Evolutionary conservation across 345 rosid genomes (phyloP), one percentile per base, ranked within the genome.

Genomic region (Salix exigua): DNA sequence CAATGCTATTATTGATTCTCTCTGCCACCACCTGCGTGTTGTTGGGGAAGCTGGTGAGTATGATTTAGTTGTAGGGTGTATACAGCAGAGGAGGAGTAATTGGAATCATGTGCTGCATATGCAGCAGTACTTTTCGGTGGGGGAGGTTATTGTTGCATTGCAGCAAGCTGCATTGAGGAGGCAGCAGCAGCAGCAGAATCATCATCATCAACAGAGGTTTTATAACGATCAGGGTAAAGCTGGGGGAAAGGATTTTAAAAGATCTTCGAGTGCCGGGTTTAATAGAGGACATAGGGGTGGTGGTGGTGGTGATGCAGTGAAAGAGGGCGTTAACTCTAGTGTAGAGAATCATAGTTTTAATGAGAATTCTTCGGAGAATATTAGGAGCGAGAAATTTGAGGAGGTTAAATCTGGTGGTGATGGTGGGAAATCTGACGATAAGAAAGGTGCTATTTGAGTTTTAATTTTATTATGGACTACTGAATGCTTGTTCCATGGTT

Each of bases 81-180:
- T 96, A 75, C 88, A 90, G 73, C 94, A 91, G 77, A 88, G 99
- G 88, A 89, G 97, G 80, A 76, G 85, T 77, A 84, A 81, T 81
- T 96, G 99, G 99, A 86, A 78, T 73, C 85, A 89, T 0, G 94
- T 91, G 83, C 87, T 92, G 23, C 84, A 85, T 88, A 83, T 96
- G 95, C 97, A 94, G 86, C 99, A 90, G 68, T 92, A 85, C 76
- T 90, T 77, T 70, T 81, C 99, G 0, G 80, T 90, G 10, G 80
- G 82, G 0, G 98, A 94, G 68, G 89, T 96, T 51, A 53, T 79
- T 25, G 68, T 85, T 33, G 80, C 89, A 21, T 82, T 96, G 72
- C 94, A 94, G n/a, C 95, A 92, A 73, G 91, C 83, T n/a, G 83
- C 87, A 1, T 81, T 87, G 88, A 83, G 83, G 82, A 78, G 84